Conservation (phyloP, 2,329 filamentous ascomycete species). For the Phaeophleospora eucalypticola region DNA sequence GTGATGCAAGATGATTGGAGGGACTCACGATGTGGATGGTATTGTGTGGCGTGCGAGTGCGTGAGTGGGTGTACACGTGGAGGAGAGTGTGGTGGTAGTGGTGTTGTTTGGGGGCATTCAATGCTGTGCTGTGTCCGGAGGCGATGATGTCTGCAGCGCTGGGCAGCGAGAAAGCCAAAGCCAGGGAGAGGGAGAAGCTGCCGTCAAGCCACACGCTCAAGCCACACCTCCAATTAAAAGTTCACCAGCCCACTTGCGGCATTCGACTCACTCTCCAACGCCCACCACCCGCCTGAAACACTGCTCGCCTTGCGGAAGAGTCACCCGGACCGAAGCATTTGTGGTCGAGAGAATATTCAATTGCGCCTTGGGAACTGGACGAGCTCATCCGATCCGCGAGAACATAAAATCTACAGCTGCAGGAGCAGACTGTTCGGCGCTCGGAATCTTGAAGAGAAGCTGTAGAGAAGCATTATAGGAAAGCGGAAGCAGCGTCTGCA, state of each 20-base stretch:
- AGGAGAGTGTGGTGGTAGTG: not conserved
- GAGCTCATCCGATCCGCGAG: too few relatives aligned
- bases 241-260: not conserved
- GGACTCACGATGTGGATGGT: not conserved
- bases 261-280: not conserved
- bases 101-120: not conserved
- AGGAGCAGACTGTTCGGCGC: too few relatives aligned
- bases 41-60: not conserved
- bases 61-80: not conserved
- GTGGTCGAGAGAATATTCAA: too few relatives aligned
- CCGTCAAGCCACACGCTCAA: not conserved
- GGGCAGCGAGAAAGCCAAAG: not conserved
- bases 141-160: not conserved
- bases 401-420: too few relatives aligned
- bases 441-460: too few relatives aligned
- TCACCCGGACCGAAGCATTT: too few relatives aligned
- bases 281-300: too few relatives aligned
- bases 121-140: not conserved
- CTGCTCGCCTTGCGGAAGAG: too few relatives aligned
- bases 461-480: not conserved
- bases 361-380: too few relatives aligned
- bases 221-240: constrained; percentile 2
- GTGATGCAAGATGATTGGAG: not conserved
- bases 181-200: not conserved
- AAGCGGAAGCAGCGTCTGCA: not conserved